Evolutionary conservation across 768 basidiomycete species (phyloP).

Genomic region (Sistotremastrum suecicum): DNA sequence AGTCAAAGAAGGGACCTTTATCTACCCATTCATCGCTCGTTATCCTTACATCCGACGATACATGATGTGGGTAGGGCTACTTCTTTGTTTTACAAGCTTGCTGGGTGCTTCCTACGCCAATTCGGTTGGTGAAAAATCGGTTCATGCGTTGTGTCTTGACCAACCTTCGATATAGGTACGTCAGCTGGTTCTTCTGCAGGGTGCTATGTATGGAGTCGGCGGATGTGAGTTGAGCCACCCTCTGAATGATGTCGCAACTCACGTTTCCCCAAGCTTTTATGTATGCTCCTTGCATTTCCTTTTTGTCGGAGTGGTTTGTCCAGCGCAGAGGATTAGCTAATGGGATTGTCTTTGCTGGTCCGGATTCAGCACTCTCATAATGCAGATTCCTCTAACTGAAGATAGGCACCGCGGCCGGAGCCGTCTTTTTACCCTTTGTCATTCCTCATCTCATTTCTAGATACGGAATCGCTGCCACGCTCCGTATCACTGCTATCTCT

Average conservation of each 20-base stretch:
- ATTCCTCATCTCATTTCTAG: conserved; percentile 14
- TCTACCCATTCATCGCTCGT: conserved; percentile 12
- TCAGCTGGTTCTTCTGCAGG: conserved; percentile 14
- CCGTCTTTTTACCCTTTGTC: conserved; percentile 14
- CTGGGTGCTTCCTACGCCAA: conserved; percentile 16
- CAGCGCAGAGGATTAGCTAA: conserved; percentile 17
- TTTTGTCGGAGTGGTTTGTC: conserved; percentile 21
- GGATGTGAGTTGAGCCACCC: conserved; percentile 8
- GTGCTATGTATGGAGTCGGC: conserved; percentile 15
- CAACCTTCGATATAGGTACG: conserved; percentile 2
- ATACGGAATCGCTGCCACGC: conserved; percentile 12
- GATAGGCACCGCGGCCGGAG: conserved; percentile 14
- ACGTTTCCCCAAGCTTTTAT: conserved; percentile 9
- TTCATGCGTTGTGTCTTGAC: not conserved
- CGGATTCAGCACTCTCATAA: not conserved
- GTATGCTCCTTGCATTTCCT: conserved; percentile 14
- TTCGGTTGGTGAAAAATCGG: conserved; percentile 2
- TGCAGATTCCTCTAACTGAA: no score
- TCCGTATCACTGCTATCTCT: conserved; percentile 13
- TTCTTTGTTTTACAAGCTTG: conserved; percentile 12
- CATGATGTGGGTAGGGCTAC: conserved; percentile 13
- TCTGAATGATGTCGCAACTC: not conserved
- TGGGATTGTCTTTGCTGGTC: conserved; percentile 19
- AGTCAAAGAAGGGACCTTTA: conserved; percentile 1
- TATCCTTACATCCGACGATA: conserved; percentile 12